Conservation (phyloP, 2,329 filamentous ascomycete genomes). For the Thielaviopsis euricoi region DNA sequence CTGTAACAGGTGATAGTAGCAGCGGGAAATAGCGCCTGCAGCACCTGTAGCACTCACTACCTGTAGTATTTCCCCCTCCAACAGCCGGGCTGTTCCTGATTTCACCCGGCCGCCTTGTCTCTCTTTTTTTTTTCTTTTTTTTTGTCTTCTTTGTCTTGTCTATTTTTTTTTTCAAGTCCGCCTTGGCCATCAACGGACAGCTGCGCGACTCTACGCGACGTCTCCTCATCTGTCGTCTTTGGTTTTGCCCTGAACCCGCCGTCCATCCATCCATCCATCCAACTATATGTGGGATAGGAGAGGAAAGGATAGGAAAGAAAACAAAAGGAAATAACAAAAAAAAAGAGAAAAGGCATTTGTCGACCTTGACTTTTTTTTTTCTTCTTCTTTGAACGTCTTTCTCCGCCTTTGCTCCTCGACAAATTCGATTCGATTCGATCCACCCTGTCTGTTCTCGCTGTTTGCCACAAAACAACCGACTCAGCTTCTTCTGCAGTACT, state of each 20-base stretch:
- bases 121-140: background rate
- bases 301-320: background rate
- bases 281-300: too few species aligned
- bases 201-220: constrained; percentile 7
- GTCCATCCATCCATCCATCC: too few species aligned
- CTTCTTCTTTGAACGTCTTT: background rate
- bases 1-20: too few species aligned
- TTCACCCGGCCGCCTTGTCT: background rate
- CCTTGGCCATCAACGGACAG: background rate
- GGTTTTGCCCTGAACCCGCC: background rate
- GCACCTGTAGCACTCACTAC: too few species aligned
- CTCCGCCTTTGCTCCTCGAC: background rate
- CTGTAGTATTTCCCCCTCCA: too few species aligned
- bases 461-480: background rate
- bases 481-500: background rate
- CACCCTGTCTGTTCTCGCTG: background rate
- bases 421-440: background rate
- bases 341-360: too few species aligned
- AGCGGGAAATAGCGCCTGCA: too few species aligned
- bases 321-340: too few species aligned
- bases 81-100: too few species aligned
- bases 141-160: background rate
- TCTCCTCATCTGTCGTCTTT: constrained; percentile 1
- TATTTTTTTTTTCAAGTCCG: background rate
- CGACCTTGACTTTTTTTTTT: background rate